Base-by-base conservation (phyloP, 2,329 filamentous ascomycete species). In the Pseudocercospora vitis region DNA sequence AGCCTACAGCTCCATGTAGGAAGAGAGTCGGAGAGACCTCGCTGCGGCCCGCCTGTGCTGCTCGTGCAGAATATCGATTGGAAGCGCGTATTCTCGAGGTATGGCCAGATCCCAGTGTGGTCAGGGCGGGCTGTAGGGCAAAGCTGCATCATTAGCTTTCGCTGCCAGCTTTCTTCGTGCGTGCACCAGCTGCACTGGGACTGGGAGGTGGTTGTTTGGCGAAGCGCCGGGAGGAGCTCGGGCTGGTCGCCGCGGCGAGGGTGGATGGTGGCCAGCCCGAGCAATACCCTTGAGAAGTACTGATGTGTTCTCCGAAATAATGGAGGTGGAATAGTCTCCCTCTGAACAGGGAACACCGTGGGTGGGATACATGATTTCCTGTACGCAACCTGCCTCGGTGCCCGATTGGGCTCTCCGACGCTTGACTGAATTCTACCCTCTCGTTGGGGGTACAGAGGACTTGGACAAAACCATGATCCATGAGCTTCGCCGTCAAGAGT, bases 141-240 rank as follows among this genome's bases (percentile, higher is more conserved):
- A 19, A n/a, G 21, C 9, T 40, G 18, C 6, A 11, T 16, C 21
- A n/a, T n/a, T n/a, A n/a, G n/a, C n/a, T n/a, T n/a, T 40, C n/a
- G 37, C 37, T 19, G 37, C 37, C 18, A 40, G 37, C 14, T 40
- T 40, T 40, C 12, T 3, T 39, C 14, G 14, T 39, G 26, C 21
- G 12, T 42, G 19, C 19, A 42, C 24, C 4, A 42, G 37, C 37
- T 42, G 19, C 12, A 35, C 5, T 7, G n/a, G 7, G 14, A 35
- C 37, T 24, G 21, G 37, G 37, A 42, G 19, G 37, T 42, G 37
- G 37, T 24, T 24, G 19, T 40, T 40, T 40, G 37, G 21, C 37
- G 37, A 21, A 40, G 37, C 37, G 37, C 37, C 37, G 37, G 37
- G 37, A 42, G 37, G 11, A 26, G n/a, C 19, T 42, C 37, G 37